These are phyloP conservation scores for Pharnaceum exiguum DNA, from an alignment of 148 eudicot species.

Conservation along the genomic window DNA sequence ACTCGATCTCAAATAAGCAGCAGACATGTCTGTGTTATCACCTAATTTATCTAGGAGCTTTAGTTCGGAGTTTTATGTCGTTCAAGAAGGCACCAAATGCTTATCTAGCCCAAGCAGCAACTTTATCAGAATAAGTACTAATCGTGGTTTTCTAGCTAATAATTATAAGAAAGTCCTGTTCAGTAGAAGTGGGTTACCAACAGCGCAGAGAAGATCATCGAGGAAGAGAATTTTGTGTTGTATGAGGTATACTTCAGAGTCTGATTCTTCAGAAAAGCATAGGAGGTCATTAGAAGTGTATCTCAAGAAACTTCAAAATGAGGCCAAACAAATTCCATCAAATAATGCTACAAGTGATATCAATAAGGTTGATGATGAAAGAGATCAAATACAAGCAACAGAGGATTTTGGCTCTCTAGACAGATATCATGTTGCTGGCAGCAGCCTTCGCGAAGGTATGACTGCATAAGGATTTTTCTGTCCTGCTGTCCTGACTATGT, in stretches of 20 bases:
- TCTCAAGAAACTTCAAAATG: conserved; percentile 33
- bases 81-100: conserved; percentile 17
- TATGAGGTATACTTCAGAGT: conserved; percentile 21
- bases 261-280: conserved; percentile 38
- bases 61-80: conserved; percentile 12
- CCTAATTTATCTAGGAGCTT: conserved; percentile 23
- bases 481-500: too few relatives aligned
- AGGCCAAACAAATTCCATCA: conserved; percentile 21
- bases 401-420: conserved; percentile 32
- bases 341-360: conserved; percentile 9
- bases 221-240: conserved; percentile 13
- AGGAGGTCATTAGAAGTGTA: conserved; percentile 40
- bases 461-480: background rate
- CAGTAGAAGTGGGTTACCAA: background rate
- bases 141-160: background rate
- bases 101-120: conserved; percentile 6
- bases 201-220: conserved; percentile 8
- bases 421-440: conserved; percentile 37
- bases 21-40: conserved; percentile 45
- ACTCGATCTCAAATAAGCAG: too few relatives aligned
- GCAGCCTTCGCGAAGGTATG: conserved; percentile 33
- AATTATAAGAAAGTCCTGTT: background rate
- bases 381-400: conserved; percentile 20
- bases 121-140: conserved; percentile 6
- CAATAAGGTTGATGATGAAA: conserved; percentile 14